Conservation (phyloP, 805 yeast genomes). For the Nakazawaea ambrosiae region DNA sequence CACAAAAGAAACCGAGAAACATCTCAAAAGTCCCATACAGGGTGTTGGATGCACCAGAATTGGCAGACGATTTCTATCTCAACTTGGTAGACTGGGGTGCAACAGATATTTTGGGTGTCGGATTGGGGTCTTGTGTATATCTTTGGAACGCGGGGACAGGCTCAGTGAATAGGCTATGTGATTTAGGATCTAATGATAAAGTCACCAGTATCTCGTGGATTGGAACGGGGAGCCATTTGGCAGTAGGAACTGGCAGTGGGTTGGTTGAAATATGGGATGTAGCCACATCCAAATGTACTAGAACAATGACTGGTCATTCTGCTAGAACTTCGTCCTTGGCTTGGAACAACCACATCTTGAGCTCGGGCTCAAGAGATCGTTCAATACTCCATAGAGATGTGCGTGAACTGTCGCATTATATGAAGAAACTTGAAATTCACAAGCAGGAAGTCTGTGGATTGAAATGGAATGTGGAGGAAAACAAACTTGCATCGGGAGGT, state of each 20-base stretch:
- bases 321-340: slow-evolving; percentile 81
- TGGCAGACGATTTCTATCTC: slow-evolving; percentile 88
- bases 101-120: slow-evolving; percentile 83
- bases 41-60: slow-evolving; percentile 92
- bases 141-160: slow-evolving; percentile 87
- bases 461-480: slow-evolving; percentile 87
- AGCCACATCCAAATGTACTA: slow-evolving; percentile 66
- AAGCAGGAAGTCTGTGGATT: slow-evolving; percentile 95
- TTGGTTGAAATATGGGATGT: slow-evolving; percentile 95
- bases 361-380: slow-evolving; percentile 84
- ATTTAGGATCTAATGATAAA: slow-evolving; percentile 57
- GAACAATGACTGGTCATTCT: slow-evolving; percentile 90
- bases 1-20: slow-evolving; percentile 69
- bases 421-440: slow-evolving; percentile 66
- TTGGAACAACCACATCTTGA: slow-evolving; percentile 88
- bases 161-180: slow-evolving; percentile 73
- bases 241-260: slow-evolving; percentile 85
- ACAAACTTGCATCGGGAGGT: slow-evolving; percentile 91
- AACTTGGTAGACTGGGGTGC: slow-evolving; percentile 95
- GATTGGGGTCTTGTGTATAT: slow-evolving; percentile 81
- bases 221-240: slow-evolving; percentile 88
- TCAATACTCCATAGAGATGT: slow-evolving; percentile 88
- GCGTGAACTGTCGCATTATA: slow-evolving; percentile 74
- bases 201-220: slow-evolving; percentile 91
- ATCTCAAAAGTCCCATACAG: slow-evolving; percentile 86